phyloP scores from a whole-genome alignment of 768 basidiomycete species.

The Amanita molliuscula region DNA sequence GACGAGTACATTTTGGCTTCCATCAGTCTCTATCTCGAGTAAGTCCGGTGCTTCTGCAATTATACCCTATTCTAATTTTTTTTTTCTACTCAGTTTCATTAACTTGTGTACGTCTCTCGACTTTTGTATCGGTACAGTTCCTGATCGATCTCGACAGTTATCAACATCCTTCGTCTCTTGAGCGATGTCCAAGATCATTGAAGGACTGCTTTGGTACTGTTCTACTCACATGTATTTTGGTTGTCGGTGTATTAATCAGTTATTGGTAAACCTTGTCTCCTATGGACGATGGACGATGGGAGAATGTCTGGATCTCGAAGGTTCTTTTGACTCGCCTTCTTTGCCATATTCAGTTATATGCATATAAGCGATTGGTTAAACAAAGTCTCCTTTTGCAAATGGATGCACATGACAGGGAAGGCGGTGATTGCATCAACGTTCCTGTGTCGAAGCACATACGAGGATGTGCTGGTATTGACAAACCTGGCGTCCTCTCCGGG shows the following conservation, averaged over 20 bases:
- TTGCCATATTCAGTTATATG: background rate
- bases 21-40: slow-evolving; percentile 93
- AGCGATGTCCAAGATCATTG: slow-evolving; percentile 46
- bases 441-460: too few species aligned
- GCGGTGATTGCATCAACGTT: too few species aligned
- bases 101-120: slow-evolving; percentile 66
- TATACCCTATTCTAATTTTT: slow-evolving; percentile 10
- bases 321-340: background rate
- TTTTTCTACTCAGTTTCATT: slow-evolving; percentile 46
- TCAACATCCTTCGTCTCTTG: slow-evolving; percentile 78
- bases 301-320: background rate
- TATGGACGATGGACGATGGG: background rate
- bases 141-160: slow-evolving; percentile 35
- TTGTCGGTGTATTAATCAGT: background rate
- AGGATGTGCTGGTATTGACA: too few species aligned
- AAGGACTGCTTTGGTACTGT: slow-evolving; percentile 5
- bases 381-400: too few species aligned
- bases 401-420: too few species aligned
- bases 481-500: too few species aligned
- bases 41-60: slow-evolving; percentile 20
- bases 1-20: slow-evolving; percentile 92
- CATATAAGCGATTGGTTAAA: background rate
- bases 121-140: background rate
- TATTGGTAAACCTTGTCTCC: background rate
- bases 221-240: background rate